Percentiles rank a stretch among this genome's conserved stretches.
Evolutionary conservation across 192 early-diverging fungal genomes (phyloP).

Genomic region (Backusella circina): DNA sequence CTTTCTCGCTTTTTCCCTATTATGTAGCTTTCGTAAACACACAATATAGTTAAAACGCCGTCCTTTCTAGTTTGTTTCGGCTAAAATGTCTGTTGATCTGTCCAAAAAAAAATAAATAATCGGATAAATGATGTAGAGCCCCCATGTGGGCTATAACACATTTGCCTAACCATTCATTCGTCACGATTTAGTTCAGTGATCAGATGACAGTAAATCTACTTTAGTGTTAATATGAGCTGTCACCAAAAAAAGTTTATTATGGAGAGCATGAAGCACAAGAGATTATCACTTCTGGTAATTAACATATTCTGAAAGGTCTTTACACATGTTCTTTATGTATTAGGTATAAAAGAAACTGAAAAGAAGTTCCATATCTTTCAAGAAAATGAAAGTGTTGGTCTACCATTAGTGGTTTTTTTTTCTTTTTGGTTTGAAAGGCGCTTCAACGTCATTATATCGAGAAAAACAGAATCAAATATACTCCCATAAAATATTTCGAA

Average conservation of each 20-base stretch:
- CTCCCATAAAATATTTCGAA: background rate
- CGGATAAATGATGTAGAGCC: background rate
- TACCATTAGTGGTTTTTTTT: background rate
- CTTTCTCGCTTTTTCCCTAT: background rate
- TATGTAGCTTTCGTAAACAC: background rate
- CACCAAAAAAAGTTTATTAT: background rate
- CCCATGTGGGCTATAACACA: background rate
- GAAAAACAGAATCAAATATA: background rate
- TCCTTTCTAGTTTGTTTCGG: background rate
- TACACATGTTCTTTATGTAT: background rate
- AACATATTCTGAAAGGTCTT: background rate
- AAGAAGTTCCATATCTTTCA: background rate
- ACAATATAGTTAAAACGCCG: background rate
- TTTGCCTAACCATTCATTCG: background rate
- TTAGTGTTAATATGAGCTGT: background rate
- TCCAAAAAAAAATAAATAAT: background rate
- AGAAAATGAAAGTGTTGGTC: too few species aligned
- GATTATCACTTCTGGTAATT: background rate
- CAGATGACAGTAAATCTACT: background rate
- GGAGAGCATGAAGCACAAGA: background rate
- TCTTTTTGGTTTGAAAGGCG: background rate
- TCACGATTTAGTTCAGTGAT: background rate
- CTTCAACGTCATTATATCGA: background rate
- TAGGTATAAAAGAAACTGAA: background rate
- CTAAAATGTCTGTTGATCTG: background rate